phyloP scores from a whole-genome alignment of 2,329 filamentous ascomycete genomes.

The Trichoderma guizhouense region DNA sequence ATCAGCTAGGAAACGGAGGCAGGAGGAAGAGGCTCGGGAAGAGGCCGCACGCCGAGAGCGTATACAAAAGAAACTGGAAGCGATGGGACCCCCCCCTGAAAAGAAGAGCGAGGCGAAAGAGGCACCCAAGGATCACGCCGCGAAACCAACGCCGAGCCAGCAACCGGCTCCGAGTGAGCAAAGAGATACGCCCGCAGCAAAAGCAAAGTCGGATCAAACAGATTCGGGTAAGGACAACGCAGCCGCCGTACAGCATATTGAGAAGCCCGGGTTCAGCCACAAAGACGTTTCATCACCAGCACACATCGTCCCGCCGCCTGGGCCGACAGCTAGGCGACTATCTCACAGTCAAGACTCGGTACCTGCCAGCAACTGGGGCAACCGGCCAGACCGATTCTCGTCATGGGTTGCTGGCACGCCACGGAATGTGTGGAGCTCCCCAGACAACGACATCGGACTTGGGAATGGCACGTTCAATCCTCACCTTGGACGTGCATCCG shows the following conservation, averaged over 20 bases:
- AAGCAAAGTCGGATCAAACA: conserved; percentile 12
- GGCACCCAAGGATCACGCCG: conserved; percentile 38
- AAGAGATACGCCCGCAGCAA: conserved; percentile 20
- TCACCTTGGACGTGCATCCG: conserved; percentile 51
- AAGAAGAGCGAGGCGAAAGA: conserved; percentile 56
- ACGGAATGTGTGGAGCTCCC: conserved; percentile 71
- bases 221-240: conserved; percentile 1
- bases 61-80: conserved; percentile 68
- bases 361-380: conserved; percentile 38
- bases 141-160: conserved; percentile 34
- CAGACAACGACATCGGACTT: conserved; percentile 66
- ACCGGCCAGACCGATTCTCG: conserved; percentile 46
- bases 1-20: conserved; percentile 62
- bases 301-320: conserved; percentile 20
- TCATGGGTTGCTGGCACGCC: conserved; percentile 47
- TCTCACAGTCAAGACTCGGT: conserved; percentile 35
- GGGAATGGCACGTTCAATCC: conserved; percentile 75
- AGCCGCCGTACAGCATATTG: neutral
- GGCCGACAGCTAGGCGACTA: conserved; percentile 27
- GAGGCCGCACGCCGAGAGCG: conserved; percentile 69
- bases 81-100: conserved; percentile 63
- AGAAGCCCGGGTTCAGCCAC: conserved; percentile 9
- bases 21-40: conserved; percentile 67
- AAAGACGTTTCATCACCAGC: conserved; percentile 21
- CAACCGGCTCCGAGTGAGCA: conserved; percentile 28